phyloP scores from a whole-genome alignment of 2,329 filamentous ascomycete genomes.

The Bipolaris cookei region DNA sequence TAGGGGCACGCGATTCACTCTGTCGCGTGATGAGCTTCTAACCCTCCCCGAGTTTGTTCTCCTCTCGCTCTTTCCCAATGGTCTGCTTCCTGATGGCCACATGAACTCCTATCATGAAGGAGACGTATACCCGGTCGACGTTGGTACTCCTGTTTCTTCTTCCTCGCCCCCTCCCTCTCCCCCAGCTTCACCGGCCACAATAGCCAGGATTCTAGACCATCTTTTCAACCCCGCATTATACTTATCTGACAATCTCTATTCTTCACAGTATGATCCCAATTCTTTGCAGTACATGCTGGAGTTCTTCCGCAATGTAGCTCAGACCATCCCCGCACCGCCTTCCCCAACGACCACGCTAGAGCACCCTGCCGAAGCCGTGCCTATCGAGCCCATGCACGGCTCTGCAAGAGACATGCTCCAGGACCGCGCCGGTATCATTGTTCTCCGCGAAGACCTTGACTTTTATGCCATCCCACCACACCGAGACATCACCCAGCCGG shows the following conservation, averaged over 20 bases:
- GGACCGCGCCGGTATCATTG: slow-evolving; percentile 93
- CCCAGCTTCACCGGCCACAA: slow-evolving; percentile 42
- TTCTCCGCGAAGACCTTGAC: slow-evolving; percentile 92
- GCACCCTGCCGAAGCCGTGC: slow-evolving; percentile 60
- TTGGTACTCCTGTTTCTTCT: slow-evolving; percentile 62
- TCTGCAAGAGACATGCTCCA: slow-evolving; percentile 78
- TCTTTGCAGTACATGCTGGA: slow-evolving; percentile 99
- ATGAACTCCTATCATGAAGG: slow-evolving; percentile 91
- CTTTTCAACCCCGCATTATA: slow-evolving; percentile 57
- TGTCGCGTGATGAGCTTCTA: slow-evolving; percentile 92
- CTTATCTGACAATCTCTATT: slow-evolving; percentile 62
- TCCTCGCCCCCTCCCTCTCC: slow-evolving; percentile 40
- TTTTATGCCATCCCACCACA: slow-evolving; percentile 95
- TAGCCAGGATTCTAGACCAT: slow-evolving; percentile 50
- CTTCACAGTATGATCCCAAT: slow-evolving; percentile 85
- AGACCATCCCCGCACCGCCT: slow-evolving; percentile 83
- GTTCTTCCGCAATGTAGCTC: slow-evolving; percentile 94
- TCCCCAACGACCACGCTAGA: slow-evolving; percentile 62
- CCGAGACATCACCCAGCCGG: slow-evolving; percentile 79
- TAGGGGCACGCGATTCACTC: slow-evolving; percentile 90
- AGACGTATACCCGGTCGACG: slow-evolving; percentile 96
- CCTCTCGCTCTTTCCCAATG: slow-evolving; percentile 96
- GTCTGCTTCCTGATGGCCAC: slow-evolving; percentile 95
- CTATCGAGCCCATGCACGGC: slow-evolving; percentile 74
- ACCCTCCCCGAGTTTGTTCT: slow-evolving; percentile 97